Evolutionary conservation across 1,284 basidiomycete genomes (phyloP).

Genomic region (Leccinum fallax): DNA sequence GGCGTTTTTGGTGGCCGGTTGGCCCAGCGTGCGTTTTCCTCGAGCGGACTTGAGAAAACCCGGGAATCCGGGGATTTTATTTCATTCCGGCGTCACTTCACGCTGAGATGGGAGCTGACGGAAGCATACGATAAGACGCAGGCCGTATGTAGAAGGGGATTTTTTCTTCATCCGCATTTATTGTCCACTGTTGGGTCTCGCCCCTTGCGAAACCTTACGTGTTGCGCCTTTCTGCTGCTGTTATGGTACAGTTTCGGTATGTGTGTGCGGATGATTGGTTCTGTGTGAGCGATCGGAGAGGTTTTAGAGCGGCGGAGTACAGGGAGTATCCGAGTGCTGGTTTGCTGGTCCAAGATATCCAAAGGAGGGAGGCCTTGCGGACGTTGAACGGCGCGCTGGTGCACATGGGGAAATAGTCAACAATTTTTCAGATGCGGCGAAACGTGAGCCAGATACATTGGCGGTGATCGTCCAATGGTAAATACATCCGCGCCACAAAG

Average conservation of each 20-base stretch:
- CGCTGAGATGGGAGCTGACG: conserved; percentile 15
- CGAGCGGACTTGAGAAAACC: conserved; percentile 18
- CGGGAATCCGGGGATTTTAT: conserved; percentile 9
- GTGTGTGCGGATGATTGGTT: not conserved
- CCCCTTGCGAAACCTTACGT: conserved; percentile 2
- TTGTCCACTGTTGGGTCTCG: not conserved
- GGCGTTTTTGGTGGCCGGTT: not conserved
- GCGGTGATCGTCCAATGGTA: conserved; percentile 28
- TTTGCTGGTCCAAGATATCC: conserved; percentile 20
- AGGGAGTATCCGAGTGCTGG: conserved; percentile 19
- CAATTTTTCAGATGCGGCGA: conserved; percentile 15
- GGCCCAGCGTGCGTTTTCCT: conserved; percentile 7
- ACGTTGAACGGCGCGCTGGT: conserved; percentile 19
- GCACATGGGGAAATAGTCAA: conserved; percentile 24
- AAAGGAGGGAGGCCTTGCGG: conserved; percentile 27
- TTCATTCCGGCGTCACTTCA: conserved; percentile 21
- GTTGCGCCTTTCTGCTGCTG: not conserved
- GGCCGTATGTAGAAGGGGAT: conserved; percentile 20
- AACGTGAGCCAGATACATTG: conserved; percentile 16
- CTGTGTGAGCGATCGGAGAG: conserved; percentile 1
- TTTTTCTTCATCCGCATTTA: not conserved
- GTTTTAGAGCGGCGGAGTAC: conserved; percentile 27
- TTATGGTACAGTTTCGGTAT: not conserved
- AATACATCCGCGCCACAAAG: conserved; percentile 35
- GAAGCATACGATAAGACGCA: conserved; percentile 23